Base-by-base conservation (phyloP, 768 basidiomycete species). In the Kwoniella bestiolae region DNA sequence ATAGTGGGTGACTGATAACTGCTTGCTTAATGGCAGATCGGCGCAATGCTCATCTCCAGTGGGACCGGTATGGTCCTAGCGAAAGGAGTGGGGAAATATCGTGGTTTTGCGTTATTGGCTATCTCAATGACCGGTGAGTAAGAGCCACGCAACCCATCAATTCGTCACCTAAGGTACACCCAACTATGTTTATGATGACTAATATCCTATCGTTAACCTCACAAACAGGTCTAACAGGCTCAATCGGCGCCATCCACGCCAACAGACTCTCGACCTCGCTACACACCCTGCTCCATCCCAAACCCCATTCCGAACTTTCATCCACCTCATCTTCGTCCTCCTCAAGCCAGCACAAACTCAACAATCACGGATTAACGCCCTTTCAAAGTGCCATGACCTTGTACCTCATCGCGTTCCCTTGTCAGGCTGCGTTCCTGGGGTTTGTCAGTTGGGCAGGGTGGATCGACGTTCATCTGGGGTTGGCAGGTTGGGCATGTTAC, bases 61-160 rank as follows among this genome's bases (percentile, higher is more conserved):
- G 91, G 87, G 0, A 91, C 95, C 0, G 96, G 96, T 0, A 89
- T 97, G 67, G 90, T 97, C 0, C 86, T 99, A 9, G 93, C 97
- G 73, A 85, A 86, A 51, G 96, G 94, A 69, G 94, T 95, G 5
- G 89, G 88, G 69, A 84, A 87, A 35, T 98, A 92, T 71, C 86
- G 89, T 62, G 94, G 92, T 2, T 98, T 91, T 75, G 92, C 91
- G 0, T 81, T 97, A 0, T 84, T 99, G 14, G 90, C 91, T 0
- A 86, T 94, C 12, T 91, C 92, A 2, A 90, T 96, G 66, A 91
- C 91, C 32, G 92, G 93, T 88, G 74, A 52, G 86, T 80, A 5
- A n/a, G n/a, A n/a, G n/a, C n/a, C n/a, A n/a, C n/a, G n/a, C n/a
- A n/a, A n/a, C n/a, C n/a, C n/a, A n/a, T n/a, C n/a, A n/a, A n/a